Base-by-base conservation (phyloP, 345 rosid genomes). In the Populus ilicifolia region DNA sequence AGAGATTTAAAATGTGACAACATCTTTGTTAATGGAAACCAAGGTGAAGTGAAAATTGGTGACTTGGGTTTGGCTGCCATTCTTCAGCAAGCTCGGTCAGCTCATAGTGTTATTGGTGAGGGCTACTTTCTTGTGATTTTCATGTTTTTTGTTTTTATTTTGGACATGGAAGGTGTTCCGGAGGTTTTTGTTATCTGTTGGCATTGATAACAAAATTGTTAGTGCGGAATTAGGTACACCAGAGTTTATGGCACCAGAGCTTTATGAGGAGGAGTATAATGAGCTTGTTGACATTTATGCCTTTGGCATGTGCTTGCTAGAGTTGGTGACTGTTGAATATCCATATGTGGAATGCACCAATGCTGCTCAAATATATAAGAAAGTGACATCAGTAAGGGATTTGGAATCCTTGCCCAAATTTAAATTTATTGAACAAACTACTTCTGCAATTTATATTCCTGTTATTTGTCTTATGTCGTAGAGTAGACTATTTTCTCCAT, bases 251-350 rank as follows among this genome's bases (percentile, higher is more conserved):
- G 85, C 85, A 35, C 85, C 85, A 2, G 85, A 82, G 76, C 85
- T 82, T 59, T 82, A 82, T 11, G 85, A 82, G 71, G 85, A 82
- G 80, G 82, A 82, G 61, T 82, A 82, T 77, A 82, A 82, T 75
- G 85, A 82, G 65, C 82, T 82, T 71, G 85, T 82, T 46, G 85
- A 82, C 66, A 82, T 82, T 35, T 82, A 82, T 78, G 85, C 85
- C 38, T 82, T 82, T 67, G 85, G 85, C 56, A 78, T 82, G 85
- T 82, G 85, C 85, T 82, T 82, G 79, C 77, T 82, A 59, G 85
- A 82, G 77, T 48, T 82, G 79, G 82, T 75, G 65, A 82, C 85
- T 50, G 62, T 82, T 71, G 85, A 82, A 67, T 82, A 82, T 70
- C 85, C 85, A 20, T 82, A 82, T 33, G 39, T 67, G 12, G 85